A percentile compares a stretch with the other conserved stretches of the same genome.
These are phyloP conservation scores for Calonectria pteridis DNA, from an alignment of 2,329 filamentous ascomycete species.

Conservation along the genomic window DNA sequence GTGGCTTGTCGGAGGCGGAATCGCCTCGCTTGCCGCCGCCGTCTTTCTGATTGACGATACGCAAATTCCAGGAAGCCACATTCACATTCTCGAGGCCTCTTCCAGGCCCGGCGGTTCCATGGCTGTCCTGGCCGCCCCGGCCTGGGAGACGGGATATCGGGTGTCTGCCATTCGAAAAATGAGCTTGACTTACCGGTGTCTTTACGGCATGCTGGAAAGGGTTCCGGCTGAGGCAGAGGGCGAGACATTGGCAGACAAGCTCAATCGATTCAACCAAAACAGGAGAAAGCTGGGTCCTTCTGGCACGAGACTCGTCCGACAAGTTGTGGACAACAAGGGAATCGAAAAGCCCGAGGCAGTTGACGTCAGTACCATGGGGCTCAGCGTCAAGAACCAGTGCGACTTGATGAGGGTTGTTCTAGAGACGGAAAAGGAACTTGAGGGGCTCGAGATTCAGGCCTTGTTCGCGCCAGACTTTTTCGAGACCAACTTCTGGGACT, in stretches of 20 bases:
- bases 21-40: conserved; percentile 42
- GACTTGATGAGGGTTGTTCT: conserved; percentile 45
- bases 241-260: conserved; percentile 40
- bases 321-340: conserved; percentile 32
- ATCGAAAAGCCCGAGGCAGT: conserved; percentile 40
- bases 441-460: conserved; percentile 43
- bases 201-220: conserved; percentile 43
- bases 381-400: conserved; percentile 46
- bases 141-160: conserved; percentile 42
- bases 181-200: conserved; percentile 43
- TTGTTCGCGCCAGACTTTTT: conserved; percentile 44
- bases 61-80: conserved; percentile 40
- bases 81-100: conserved; percentile 44
- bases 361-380: conserved; percentile 42
- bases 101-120: conserved; percentile 41
- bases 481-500: conserved; percentile 45
- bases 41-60: conserved; percentile 43
- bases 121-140: conserved; percentile 36
- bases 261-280: conserved; percentile 40
- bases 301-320: conserved; percentile 41
- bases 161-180: conserved; percentile 44
- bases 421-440: conserved; percentile 42
- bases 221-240: conserved; percentile 38
- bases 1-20: conserved; percentile 45
- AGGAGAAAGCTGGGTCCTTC: conserved; percentile 41